Conservation (phyloP, 2,329 filamentous ascomycete species). For the Myriosclerotinia scirpicola region DNA sequence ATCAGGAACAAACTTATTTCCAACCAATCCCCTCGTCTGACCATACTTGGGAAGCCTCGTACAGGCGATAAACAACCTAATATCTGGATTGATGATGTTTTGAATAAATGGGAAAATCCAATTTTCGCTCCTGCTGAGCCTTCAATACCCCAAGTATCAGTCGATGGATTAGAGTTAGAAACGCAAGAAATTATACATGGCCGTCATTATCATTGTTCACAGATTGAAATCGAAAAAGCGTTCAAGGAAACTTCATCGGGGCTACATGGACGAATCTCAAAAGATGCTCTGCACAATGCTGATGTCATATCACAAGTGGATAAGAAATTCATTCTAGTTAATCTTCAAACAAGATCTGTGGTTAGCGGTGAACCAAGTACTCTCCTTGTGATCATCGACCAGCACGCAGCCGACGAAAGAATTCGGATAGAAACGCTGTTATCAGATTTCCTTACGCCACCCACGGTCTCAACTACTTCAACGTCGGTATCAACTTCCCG, state of each 20-base stretch:
- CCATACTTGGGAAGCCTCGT: background rate
- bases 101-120: constrained; percentile 72
- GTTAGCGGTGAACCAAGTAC: constrained; percentile 27
- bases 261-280: constrained; percentile 57
- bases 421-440: constrained; percentile 76
- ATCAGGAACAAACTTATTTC: background rate
- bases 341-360: constrained; percentile 34
- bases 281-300: constrained; percentile 57
- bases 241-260: constrained; percentile 33
- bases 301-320: constrained; percentile 81
- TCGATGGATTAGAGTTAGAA: constrained; percentile 37
- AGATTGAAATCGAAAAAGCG: constrained; percentile 36
- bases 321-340: constrained; percentile 80
- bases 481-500: constrained; percentile 41
- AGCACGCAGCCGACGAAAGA: constrained; percentile 93
- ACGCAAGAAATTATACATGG: constrained; percentile 33
- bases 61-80: constrained; percentile 39
- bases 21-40: background rate
- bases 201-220: constrained; percentile 35
- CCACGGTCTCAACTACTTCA: constrained; percentile 1
- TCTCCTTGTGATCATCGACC: constrained; percentile 76
- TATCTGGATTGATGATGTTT: constrained; percentile 60
- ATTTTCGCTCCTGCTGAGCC: constrained; percentile 59
- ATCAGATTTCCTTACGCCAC: constrained; percentile 49
- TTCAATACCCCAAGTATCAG: constrained; percentile 47